phyloP scores from a whole-genome alignment of 495 filamentous ascomycete genomes.

The Saxophila tyrrhenica region DNA sequence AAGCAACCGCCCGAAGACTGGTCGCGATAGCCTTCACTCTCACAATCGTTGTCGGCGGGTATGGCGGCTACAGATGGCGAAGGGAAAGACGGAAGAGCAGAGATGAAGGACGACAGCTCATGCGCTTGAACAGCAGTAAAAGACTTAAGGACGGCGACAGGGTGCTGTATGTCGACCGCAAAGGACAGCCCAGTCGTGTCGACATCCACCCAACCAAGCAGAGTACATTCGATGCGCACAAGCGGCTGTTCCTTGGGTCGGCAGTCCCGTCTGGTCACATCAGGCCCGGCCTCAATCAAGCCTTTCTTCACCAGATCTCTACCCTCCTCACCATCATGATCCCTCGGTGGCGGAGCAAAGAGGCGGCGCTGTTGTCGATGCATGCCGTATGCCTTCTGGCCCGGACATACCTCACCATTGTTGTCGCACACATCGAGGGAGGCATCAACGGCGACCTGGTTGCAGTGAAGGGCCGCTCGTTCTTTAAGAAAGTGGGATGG shows the following conservation, averaged over 20 bases:
- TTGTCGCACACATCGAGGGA: conserved; percentile 87
- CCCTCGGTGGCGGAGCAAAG: conserved; percentile 86
- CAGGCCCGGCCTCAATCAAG: conserved; percentile 89
- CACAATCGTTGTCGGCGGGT: conserved; percentile 63
- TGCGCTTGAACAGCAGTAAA: conserved; percentile 86
- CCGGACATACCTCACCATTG: conserved; percentile 84
- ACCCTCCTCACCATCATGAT: conserved; percentile 96
- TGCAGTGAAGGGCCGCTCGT: conserved; percentile 78
- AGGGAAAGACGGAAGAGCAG: conserved; percentile 57
- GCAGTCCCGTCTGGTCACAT: conserved; percentile 76
- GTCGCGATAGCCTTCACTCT: conserved; percentile 61
- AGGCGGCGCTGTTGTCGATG: conserved; percentile 76
- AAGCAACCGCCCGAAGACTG: conserved; percentile 57
- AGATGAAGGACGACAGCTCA: conserved; percentile 63
- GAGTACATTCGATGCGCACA: conserved; percentile 91
- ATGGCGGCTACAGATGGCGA: conserved; percentile 66
- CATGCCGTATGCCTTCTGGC: conserved; percentile 82
- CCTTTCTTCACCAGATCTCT: conserved; percentile 96
- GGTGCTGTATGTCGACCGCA: conserved; percentile 90
- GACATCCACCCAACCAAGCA: conserved; percentile 86
- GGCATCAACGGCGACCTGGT: conserved; percentile 95
- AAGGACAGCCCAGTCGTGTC: conserved; percentile 66
- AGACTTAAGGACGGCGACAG: conserved; percentile 87
- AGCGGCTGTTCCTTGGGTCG: conserved; percentile 84
- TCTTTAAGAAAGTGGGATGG: conserved; percentile 82